Base-by-base conservation (phyloP, 805 yeast species). In the Pichia scutulata region DNA sequence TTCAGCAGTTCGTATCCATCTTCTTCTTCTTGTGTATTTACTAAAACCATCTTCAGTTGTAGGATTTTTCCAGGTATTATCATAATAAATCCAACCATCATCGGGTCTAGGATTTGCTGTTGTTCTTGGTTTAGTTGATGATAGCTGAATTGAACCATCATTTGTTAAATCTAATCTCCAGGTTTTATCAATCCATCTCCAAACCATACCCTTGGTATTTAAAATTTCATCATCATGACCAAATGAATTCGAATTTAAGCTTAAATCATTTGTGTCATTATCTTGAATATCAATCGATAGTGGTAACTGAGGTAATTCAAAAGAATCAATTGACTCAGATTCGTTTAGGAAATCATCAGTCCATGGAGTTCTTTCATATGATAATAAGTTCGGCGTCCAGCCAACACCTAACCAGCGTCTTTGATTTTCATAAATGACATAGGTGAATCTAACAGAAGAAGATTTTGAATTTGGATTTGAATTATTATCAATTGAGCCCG, bases 341-440 rank as follows among this genome's bases (percentile, higher is more conserved):
- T 89, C 96, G 66, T 90, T 92, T 55, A 89, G 72, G 62, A 89
- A 90, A 65, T 90, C 97, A 64, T 92, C 99, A 0, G 98, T 90
- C 97, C 98, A 92, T 4, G 98, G 84, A 0, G 96, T 83, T 63
- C 99, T 78, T 69, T 92, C 99, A 63, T 92, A 92, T 46, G 95
- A 84, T 54, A 93, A 74, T 63, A 93, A 74, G 62, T 89, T 89
- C 16, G 95, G 75, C 0, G 98, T 92, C 99, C 99, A 92, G 13
- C 99, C 99, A 59, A 92, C 87, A 14, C 97, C 98, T 39, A 92
- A 74, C 99, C 99, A 92, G 60, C 95, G 82, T 62, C 99, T 81
- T 70, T 92, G 98, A 65, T 92, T 92, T 65, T 92, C 99, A 66
- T 83, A 90, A 12, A 93, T 73, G 2, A 89, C 97, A 67, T 88